Percentiles rank a stretch among this genome's conserved stretches.
Conservation (phyloP, 257 asterid genomes). For the Solanum rostratum region DNA sequence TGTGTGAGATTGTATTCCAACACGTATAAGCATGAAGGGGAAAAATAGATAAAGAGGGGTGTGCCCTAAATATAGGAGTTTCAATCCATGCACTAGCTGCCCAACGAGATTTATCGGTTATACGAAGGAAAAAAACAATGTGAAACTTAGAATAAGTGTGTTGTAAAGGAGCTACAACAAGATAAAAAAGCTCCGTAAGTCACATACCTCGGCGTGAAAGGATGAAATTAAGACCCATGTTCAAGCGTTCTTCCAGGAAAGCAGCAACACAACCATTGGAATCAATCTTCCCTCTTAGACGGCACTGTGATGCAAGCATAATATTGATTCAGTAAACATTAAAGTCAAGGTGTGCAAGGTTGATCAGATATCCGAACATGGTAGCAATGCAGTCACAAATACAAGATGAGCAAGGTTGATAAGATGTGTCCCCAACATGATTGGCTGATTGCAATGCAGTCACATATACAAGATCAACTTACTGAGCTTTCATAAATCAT, state of each 20-base stretch:
- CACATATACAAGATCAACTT: neutral
- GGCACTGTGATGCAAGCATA: neutral
- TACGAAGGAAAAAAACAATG: neutral
- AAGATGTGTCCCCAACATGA: neutral
- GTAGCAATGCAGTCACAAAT: neutral
- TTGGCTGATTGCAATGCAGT: neutral
- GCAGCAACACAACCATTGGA: slow-evolving; percentile 10
- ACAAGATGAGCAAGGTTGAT: neutral
- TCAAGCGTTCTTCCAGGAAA: slow-evolving; percentile 14
- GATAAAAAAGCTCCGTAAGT: neutral
- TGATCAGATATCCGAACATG: neutral
- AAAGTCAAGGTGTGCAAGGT: neutral
- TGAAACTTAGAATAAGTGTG: neutral
- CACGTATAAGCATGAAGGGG: too few relatives aligned
- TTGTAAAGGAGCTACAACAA: neutral
- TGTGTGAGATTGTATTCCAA: too few relatives aligned
- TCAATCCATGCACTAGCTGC: too few relatives aligned
- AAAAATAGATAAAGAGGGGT: too few relatives aligned
- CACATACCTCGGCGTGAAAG: slow-evolving; percentile 11
- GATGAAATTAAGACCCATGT: slow-evolving; percentile 11
- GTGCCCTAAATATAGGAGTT: too few relatives aligned
- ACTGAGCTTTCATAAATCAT: neutral
- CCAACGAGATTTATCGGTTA: neutral
- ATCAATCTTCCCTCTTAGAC: slow-evolving; percentile 11
- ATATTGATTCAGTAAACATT: neutral